A percentile compares a stretch with the other conserved stretches of the same genome.
Conservation (phyloP, 352 stramenopile species). For the Elongisporangium anandrum region DNA sequence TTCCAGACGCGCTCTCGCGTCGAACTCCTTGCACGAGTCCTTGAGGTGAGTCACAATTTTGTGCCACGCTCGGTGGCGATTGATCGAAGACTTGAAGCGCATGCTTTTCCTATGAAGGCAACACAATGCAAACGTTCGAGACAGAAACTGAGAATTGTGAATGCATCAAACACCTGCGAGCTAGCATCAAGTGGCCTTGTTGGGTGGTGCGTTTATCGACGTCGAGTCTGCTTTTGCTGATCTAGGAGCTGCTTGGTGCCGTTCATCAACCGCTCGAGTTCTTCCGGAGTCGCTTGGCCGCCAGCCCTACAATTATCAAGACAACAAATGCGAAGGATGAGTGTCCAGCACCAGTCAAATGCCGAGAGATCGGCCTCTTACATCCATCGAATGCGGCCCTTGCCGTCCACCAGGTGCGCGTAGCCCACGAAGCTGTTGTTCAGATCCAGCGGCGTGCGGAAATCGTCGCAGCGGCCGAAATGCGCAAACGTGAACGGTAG, state of each 20-base stretch:
- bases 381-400: conserved; percentile 84
- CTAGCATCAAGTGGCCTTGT: background rate
- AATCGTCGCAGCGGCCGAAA: conserved; percentile 79
- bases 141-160: too few species aligned
- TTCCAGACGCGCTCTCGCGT: conserved; percentile 89
- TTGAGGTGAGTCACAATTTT: conserved; percentile 98
- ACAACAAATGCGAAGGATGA: background rate
- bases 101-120: too few species aligned
- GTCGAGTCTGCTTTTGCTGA: conserved; percentile 13
- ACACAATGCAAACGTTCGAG: too few species aligned
- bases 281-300: conserved; percentile 53
- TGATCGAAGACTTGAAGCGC: too few species aligned
- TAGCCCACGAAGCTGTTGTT: conserved; percentile 89
- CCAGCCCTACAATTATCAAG: conserved; percentile 42
- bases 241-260: conserved; percentile 53
- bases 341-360: background rate
- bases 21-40: conserved; percentile 95
- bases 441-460: conserved; percentile 72
- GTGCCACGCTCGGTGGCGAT: conserved; percentile 82
- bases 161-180: too few species aligned
- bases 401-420: conserved; percentile 71
- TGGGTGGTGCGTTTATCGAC: background rate
- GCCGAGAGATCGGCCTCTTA: conserved; percentile 36
- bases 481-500: conserved; percentile 56
- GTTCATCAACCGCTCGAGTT: conserved; percentile 55